Evolutionary conservation across 2,329 filamentous ascomycete species (phyloP).

Genomic region (Nemania sp.): DNA sequence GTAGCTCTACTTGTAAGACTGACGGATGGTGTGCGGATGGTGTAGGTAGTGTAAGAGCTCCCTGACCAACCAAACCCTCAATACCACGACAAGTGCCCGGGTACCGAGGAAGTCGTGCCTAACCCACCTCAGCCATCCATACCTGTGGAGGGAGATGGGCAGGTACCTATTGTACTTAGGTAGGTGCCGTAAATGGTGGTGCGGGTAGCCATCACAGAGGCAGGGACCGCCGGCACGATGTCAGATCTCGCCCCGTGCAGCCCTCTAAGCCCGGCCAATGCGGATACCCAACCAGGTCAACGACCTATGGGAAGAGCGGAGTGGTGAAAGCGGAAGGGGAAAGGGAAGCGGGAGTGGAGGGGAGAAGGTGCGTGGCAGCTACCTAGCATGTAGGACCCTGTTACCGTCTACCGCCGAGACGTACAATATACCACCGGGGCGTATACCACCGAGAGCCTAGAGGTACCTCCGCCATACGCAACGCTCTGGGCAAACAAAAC

Average conservation of each 20-base stretch:
- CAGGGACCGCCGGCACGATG: constrained; percentile 4
- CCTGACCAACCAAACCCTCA: not conserved
- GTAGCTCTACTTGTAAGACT: too few species aligned
- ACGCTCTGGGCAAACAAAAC: not conserved
- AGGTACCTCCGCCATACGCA: not conserved
- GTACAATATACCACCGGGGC: too few species aligned
- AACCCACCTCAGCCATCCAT: too few species aligned
- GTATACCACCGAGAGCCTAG: too few species aligned
- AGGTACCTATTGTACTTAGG: too few species aligned
- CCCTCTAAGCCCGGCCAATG: constrained; percentile 4
- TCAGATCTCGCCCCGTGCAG: constrained; percentile 7
- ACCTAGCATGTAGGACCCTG: not conserved
- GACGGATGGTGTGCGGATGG: not conserved
- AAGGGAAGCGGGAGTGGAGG: not conserved
- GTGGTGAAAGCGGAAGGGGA: not conserved
- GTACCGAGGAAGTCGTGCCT: too few species aligned
- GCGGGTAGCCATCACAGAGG: not conserved
- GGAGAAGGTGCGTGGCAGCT: not conserved
- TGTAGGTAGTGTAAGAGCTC: not conserved
- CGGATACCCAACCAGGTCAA: not conserved
- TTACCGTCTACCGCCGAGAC: too few species aligned
- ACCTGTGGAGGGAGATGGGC: too few species aligned
- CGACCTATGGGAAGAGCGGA: not conserved
- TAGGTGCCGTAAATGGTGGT: too few species aligned
- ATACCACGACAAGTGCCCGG: too few species aligned